Evolutionary conservation across 139 green algal genomes (phyloP), one percentile per base, ranked within the genome.

Genomic region (Chlamydomonas asymmetrica): DNA sequence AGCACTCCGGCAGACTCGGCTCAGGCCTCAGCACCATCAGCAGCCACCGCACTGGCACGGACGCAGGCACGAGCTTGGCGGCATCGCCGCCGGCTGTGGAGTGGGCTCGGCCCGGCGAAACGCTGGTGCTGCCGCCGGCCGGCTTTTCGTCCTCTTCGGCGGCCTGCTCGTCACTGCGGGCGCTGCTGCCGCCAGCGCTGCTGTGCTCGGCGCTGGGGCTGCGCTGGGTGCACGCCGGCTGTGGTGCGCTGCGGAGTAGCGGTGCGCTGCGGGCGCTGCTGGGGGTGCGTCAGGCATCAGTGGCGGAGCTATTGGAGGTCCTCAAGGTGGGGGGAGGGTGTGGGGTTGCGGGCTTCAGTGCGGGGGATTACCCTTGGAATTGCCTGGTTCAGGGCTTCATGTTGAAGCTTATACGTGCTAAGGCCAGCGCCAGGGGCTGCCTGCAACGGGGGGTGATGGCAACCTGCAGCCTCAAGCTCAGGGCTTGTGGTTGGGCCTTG

Each of bases 261-360:
- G 31, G 75, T 43, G 67, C 66, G 49, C 60, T 88, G 64, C 70
- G 83, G 50, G 57, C 62, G 34, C 49, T 78, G 25, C 76, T 88
- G 40, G 83, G 83, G 1, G 79, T 85, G 8, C 37, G 49, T 1
- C 79, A 88, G 25, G 76, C 82, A 7, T 66, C 66, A 0, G 72
- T 79, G 1, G 29, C 63, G 22, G 61, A 82, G 35, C 66, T 80
- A n/a, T 54, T 85, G 56, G 32, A 84, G 41, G 61, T 82, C 38
- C 43, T 83, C 3, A 60, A 75, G 77, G 73, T 77, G 64, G 62
- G 66, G 37, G 54, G 23, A 35, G 8, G 54, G 23, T 39, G 73
- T 3, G 23, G 65, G 43, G 48, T 20, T 56, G 48, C 48, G 20
- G 16, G 48, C 48, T 16, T 20, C 16, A 16, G 48, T 56, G 48